A percentile compares a stretch with the other conserved stretches of the same genome.
Evolutionary conservation across 768 basidiomycete species (phyloP).

Genomic region (Boletus sensibilis): DNA sequence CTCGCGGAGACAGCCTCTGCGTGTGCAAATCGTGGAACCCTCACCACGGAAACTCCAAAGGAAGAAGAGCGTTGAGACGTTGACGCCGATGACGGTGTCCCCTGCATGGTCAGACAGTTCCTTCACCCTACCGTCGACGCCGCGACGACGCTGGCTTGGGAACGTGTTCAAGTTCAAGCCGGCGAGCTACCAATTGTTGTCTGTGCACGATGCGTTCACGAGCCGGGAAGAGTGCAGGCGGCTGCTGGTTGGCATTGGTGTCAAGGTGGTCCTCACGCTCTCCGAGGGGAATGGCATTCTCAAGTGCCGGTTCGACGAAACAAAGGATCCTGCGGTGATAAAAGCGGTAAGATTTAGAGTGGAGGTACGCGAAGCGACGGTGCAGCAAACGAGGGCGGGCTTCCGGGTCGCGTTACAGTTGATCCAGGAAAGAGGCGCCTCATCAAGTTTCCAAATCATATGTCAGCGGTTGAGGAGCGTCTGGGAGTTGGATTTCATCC

Average conservation of each 20-base stretch:
- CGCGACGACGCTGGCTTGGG: conserved; percentile 75
- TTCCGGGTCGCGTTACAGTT: conserved; percentile 62
- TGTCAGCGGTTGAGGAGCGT: conserved; percentile 61
- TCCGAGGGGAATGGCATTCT: conserved; percentile 64
- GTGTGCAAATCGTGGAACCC: conserved; percentile 58
- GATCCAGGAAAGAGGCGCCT: conserved; percentile 84
- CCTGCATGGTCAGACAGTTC: conserved; percentile 49
- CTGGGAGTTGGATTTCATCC: conserved; percentile 63
- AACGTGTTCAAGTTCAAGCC: conserved; percentile 88
- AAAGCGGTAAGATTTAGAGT: conserved; percentile 84
- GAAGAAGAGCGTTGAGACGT: conserved; percentile 19
- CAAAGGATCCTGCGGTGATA: conserved; percentile 51
- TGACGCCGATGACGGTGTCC: conserved; percentile 28
- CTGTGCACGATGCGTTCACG: conserved; percentile 54
- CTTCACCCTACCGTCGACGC: conserved; percentile 43
- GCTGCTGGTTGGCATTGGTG: conserved; percentile 69
- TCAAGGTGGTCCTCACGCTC: conserved; percentile 64
- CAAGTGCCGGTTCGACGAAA: conserved; percentile 75
- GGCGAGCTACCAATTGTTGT: conserved; percentile 54
- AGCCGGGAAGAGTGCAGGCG: conserved; percentile 74
- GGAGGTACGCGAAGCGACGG: conserved; percentile 54
- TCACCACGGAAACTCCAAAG: conserved; percentile 38
- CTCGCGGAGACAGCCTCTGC: conserved; percentile 21
- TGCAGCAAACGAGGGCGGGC: conserved; percentile 43
- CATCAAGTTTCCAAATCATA: conserved; percentile 75